Base-by-base conservation (phyloP, 2,329 filamentous ascomycete species). In the Alternaria triticimaculans region DNA sequence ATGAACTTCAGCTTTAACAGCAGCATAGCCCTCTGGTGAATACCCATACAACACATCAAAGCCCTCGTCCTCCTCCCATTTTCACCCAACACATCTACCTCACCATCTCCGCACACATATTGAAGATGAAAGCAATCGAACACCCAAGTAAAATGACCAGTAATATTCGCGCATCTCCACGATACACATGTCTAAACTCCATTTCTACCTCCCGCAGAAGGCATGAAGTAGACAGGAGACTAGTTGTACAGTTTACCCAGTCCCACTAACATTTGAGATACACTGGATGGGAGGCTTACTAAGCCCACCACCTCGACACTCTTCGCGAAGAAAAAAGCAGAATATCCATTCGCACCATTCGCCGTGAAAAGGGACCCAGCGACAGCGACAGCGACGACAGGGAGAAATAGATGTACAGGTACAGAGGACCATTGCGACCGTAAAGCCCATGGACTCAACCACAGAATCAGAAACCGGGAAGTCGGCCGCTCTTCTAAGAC, bases 401-500 rank as follows among this genome's bases (percentile, higher is more conserved):
- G 30, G 30, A 4, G 12, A 1, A 4, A 15, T 15, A 15, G 3
- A 15, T 33, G 30, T 33, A 33, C 33, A 37, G 33, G 33, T 37
- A n/a, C 33, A n/a, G 8, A 37, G 1, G 7, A 37, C 15, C 33
- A 37, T n/a, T 37, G 33, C 33, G 33, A 37, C 33, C 33, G 33
- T 37, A 37, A 37, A 37, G 33, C 33, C 30, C 30, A 2, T 7
- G 6, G 6, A 33, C 30, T 33, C 28, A 30, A 14, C 28, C 26
- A 2, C 30, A 33, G 6, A 33, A 33, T 33, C 4, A 33, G 30
- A 33, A 33, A 33, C 30, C 30, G 4, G 30, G 30, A 33, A 33
- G 30, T 33, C 30, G 30, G 30, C 14, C 30, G 30, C 14, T 33
- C 30, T 33, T 57, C 67, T 71, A 77, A 25, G 70, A 62, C 56